Evolutionary conservation across 2,329 filamentous ascomycete genomes (phyloP).

Genomic region (Fusarium nisikadoi): DNA sequence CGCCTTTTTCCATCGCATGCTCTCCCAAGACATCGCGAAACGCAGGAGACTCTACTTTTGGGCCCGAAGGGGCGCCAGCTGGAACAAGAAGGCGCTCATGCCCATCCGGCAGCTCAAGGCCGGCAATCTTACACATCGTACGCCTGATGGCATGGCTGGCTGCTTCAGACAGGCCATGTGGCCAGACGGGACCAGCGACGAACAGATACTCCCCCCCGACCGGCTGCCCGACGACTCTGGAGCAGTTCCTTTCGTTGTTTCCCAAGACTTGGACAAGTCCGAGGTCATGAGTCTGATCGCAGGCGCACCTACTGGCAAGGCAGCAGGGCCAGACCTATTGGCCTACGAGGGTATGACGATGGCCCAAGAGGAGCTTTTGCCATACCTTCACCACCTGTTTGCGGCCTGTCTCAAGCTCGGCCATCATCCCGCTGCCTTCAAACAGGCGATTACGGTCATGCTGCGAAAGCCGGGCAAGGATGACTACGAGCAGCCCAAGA

Average conservation of each 20-base stretch:
- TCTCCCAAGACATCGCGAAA: not conserved
- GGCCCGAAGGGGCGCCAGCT: not conserved
- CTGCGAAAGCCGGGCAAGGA: conserved; percentile 12
- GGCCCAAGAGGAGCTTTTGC: not conserved
- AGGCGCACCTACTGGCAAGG: not conserved
- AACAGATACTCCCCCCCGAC: not conserved
- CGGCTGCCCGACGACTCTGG: not conserved
- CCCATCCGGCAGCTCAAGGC: not conserved
- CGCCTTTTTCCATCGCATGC: not conserved
- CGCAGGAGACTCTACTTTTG: not conserved
- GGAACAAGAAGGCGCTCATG: not conserved
- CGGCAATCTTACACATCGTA: not conserved
- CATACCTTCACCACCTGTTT: conserved; percentile 2
- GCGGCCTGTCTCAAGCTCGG: conserved; percentile 1
- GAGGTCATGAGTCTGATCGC: not conserved
- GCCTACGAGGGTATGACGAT: conserved; percentile 11
- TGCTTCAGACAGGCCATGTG: not conserved
- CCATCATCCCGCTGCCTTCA: conserved; percentile 12
- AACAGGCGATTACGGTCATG: not conserved
- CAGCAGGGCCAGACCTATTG: conserved; percentile 1
- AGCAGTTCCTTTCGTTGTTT: not conserved
- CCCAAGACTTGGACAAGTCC: not conserved
- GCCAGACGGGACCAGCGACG: not conserved
- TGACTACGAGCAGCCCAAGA: conserved; percentile 4
- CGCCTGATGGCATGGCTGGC: not conserved